Percentiles rank a stretch among this genome's conserved stretches.
These are phyloP conservation scores for Amanita jacksonii DNA, from an alignment of 768 basidiomycete genomes.

Conservation along the genomic window DNA sequence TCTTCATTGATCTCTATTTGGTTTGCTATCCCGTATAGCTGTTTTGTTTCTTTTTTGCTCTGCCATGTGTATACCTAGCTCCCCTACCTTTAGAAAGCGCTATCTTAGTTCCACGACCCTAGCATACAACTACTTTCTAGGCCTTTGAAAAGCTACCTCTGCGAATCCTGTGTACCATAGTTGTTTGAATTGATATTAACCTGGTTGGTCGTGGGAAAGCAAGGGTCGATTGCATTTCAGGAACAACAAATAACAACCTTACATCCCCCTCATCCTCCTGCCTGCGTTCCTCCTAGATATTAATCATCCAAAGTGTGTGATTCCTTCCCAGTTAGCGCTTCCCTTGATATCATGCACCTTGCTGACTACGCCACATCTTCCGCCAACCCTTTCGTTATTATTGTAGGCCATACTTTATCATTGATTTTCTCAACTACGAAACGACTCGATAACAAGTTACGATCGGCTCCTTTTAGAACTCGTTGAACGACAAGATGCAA, in stretches of 20 bases:
- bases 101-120: no score
- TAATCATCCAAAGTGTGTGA: background rate
- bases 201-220: constrained; percentile 5
- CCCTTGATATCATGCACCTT: background rate
- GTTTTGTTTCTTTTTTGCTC: constrained; percentile 18
- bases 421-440: constrained; percentile 1
- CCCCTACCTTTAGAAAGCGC: constrained; percentile 8
- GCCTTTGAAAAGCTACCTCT: no score
- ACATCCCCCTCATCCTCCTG: no score
- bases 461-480: constrained; percentile 1
- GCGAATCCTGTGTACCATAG: no score
- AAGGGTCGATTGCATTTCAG: background rate
- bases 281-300: background rate
- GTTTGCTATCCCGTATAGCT: constrained; percentile 18
- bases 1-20: constrained; percentile 6
- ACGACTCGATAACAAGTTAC: constrained; percentile 1
- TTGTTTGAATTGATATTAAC: no score
- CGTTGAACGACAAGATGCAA: constrained; percentile 49
- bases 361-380: background rate
- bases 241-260: background rate
- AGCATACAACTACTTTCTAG: no score
- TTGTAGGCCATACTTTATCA: background rate
- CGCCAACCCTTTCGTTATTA: background rate
- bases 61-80: constrained; percentile 12
- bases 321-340: background rate